Base-by-base conservation (phyloP, 768 basidiomycete species). In the Nidularia pulvinata region DNA sequence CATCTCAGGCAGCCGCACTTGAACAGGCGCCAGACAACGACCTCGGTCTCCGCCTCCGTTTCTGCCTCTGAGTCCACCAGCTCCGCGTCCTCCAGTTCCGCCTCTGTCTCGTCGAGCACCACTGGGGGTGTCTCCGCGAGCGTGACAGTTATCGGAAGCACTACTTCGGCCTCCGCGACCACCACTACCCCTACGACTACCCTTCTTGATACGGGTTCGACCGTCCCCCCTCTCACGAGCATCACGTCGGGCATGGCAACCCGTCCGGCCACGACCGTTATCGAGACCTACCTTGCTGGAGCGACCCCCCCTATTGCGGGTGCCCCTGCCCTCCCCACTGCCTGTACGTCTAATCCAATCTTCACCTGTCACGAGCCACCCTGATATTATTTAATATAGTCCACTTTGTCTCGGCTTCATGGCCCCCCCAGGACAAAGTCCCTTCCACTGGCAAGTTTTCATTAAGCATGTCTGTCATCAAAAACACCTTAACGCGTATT, bases 181-280 rank as follows among this genome's bases (percentile, higher is more conserved):
- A 60, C 61, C 33, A 57, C 63, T 25, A 61, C 62, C 25, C 64
- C 61, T 14, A 54, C 52, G 33, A 69, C 82, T 16, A 82, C 83
- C 7, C 74, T 85, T 11, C 65, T 85, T 49, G 78, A 71, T 19
- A 72, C 66, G 36, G 76, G 70, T n/a, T 78, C 82, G 1, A 63
- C 68, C 4, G 75, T 86, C 33, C 89, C 86, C 13, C 79, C 87
- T 5, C 69, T 91, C 46, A 77, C 70, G 22, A 71, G 69, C 49
- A 82, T 91, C 48, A 83, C 78, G 1, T 80, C 78, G 35, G 88
- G 86, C 51, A 88, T 88, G 85, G 69, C 86, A 4, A 69, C 80
- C 5, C 74, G 75, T 5, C 56, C 80, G 2, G 76, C 81, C 0
- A 73, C 79, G 1, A 63, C 81, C 1, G 70, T 82, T 14, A 73